Evolutionary conservation across 192 early-diverging fungal species (phyloP).

Genomic region (Spinellus fusiger): DNA sequence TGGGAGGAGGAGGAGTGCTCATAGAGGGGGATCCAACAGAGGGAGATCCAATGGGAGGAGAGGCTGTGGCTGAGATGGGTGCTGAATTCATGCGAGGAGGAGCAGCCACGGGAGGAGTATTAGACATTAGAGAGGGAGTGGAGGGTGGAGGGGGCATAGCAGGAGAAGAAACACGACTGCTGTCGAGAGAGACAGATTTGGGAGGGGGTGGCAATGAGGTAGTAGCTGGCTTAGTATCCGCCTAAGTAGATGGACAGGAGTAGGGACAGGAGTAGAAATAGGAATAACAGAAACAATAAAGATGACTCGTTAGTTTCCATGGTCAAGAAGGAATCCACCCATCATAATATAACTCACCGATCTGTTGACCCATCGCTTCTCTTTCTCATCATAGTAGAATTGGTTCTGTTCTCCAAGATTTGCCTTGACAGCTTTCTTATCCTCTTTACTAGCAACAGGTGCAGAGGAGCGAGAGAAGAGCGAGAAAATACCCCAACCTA

Average conservation of each 20-base stretch:
- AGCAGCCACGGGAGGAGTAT: background rate
- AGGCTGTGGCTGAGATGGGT: constrained; percentile 13
- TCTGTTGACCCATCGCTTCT: constrained; percentile 86
- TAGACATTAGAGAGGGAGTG: background rate
- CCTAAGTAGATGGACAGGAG: too few species aligned
- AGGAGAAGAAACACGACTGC: constrained; percentile 21
- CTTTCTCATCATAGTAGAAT: constrained; percentile 83
- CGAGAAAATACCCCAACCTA: constrained; percentile 32
- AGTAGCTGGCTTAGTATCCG: constrained; percentile 14
- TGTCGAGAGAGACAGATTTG: background rate
- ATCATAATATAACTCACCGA: constrained; percentile 41
- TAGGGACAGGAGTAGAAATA: too few species aligned
- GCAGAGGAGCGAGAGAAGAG: constrained; percentile 21
- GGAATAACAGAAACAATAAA: too few species aligned
- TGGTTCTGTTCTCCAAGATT: constrained; percentile 81
- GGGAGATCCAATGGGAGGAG: background rate
- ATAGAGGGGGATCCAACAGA: background rate
- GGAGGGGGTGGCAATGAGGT: constrained; percentile 26
- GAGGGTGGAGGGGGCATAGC: constrained; percentile 1
- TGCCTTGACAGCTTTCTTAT: constrained; percentile 57
- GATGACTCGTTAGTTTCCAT: too few species aligned
- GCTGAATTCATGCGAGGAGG: constrained; percentile 4
- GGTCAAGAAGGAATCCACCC: too few species aligned
- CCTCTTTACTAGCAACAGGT: constrained; percentile 1
- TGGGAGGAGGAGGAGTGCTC: constrained; percentile 16